Conservation (phyloP, 306 rosid species). For the Alnus rubra region DNA sequence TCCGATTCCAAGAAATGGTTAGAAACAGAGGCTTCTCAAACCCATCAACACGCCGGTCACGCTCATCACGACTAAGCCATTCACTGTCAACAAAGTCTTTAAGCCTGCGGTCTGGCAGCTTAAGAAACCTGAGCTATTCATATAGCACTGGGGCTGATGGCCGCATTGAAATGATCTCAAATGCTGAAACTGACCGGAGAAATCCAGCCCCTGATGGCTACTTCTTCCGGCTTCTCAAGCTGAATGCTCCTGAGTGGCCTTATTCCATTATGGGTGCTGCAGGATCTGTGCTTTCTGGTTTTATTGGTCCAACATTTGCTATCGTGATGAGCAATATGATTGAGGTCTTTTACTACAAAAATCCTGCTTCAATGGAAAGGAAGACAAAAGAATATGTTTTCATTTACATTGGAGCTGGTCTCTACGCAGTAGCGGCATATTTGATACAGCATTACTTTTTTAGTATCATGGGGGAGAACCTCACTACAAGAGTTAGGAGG, state of each 20-base stretch:
- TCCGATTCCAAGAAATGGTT: conserved; percentile 96
- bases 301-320: conserved; percentile 95
- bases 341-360: conserved; percentile 84
- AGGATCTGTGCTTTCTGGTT: conserved; percentile 91
- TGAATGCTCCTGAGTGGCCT: conserved; percentile 98
- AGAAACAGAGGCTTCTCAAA: conserved; percentile 79
- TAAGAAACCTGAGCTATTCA: conserved; percentile 85
- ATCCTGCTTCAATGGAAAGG: conserved; percentile 81
- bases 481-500: conserved; percentile 97
- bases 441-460: conserved; percentile 97
- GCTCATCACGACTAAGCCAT: conserved; percentile 88
- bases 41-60: conserved; percentile 81
- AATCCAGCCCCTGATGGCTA: conserved; percentile 89
- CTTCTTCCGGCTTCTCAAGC: conserved; percentile 71
- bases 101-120: conserved; percentile 89
- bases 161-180: conserved; percentile 94
- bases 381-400: conserved; percentile 93
- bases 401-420: conserved; percentile 91
- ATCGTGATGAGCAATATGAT: conserved; percentile 99
- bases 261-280: conserved; percentile 96
- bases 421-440: conserved; percentile 91
- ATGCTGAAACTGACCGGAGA: conserved; percentile 84
- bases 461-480: conserved; percentile 98
- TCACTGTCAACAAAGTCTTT: conserved; percentile 89
- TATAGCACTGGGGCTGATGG: conserved; percentile 98